phyloP scores from a whole-genome alignment of 2,329 filamentous ascomycete genomes.

The Plectosphaerella sp. region DNA sequence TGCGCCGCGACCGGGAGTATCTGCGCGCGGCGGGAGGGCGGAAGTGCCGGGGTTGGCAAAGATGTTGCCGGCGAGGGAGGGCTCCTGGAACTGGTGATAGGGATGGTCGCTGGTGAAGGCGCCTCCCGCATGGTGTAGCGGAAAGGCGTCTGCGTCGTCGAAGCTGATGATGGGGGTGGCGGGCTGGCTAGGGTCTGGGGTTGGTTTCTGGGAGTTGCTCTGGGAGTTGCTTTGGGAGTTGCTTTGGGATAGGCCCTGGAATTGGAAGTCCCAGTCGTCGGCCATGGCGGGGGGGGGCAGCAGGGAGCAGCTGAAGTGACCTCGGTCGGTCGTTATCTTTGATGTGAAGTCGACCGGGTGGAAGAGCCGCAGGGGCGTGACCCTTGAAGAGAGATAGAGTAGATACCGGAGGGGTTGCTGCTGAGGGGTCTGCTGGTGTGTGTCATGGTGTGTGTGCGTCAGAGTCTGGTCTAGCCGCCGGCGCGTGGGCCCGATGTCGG shows the following conservation, averaged over 20 bases:
- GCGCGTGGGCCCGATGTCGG: not conserved
- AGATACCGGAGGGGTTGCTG: too few species aligned
- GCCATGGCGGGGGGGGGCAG: not conserved
- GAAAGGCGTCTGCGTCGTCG: not conserved
- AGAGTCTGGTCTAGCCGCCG: not conserved
- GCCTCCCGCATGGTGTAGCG: not conserved
- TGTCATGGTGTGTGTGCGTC: not conserved
- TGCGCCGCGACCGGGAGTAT: too few species aligned
- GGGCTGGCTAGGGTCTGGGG: not conserved
- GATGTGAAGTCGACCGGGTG: not conserved
- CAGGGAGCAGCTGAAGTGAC: too few species aligned
- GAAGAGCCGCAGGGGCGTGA: not conserved
- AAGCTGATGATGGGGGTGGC: not conserved
- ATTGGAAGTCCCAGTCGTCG: not conserved
- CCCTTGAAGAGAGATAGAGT: too few species aligned
- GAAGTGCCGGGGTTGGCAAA: too few species aligned
- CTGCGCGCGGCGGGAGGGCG: too few species aligned
- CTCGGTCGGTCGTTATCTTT: not conserved
- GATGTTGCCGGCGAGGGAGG: too few species aligned
- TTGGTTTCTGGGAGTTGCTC: not conserved
- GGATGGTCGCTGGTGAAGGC: too few species aligned
- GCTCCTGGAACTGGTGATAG: too few species aligned
- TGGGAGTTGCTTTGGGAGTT: not conserved
- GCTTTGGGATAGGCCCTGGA: not conserved
- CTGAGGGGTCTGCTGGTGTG: not conserved